Evolutionary conservation across 495 filamentous ascomycete genomes (phyloP), one percentile per base, ranked within the genome.

Genomic region (Trichoderma parareesei): DNA sequence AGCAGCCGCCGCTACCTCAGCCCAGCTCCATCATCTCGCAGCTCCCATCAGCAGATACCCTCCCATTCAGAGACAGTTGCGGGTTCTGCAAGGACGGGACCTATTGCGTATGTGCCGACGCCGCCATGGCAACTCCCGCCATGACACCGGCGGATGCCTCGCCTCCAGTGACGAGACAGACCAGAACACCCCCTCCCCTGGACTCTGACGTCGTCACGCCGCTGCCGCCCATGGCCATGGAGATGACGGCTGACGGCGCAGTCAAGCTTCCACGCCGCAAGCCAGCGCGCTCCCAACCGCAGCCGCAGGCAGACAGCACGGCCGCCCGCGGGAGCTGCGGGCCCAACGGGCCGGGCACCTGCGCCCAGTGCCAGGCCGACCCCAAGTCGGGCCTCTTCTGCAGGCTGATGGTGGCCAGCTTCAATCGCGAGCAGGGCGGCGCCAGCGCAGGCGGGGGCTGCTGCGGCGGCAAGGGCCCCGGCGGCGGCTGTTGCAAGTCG

Each of bases 41-140:
- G 20, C 61, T 37, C 13, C 61, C 61, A 7, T 63, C 61, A 20
- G 38, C 41, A 46, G 61, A 63, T 42, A n/a, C 48, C 27, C 48
- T 76, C 16, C 71, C 75, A 46, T 70, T 70, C 5, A 69, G 72
- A 57, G 91, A 94, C 61, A 83, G 87, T 10, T 96, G 91, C 69
- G 91, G 91, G n/a, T 95, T 95, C 77, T 96, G 91, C 73, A 82
- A 86, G 68, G 89, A 93, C 62, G 90, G 90, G 16, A 91, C 87
- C 0, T 88, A 90, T 68, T 96, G 91, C 71, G 84, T 93, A 64
- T 96, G 91, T 72, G 90, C 88, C 38, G 90, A 93, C 35, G 42
- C 63, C 10, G 63, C 44, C 43, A 64, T 64, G 48, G 33, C 46
- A 6, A 42, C 37, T 10, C 44, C 63, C 5, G 46, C 63, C 46